These are phyloP conservation scores for Darksidea phi DNA, from an alignment of 495 filamentous ascomycete genomes.

Conservation along the genomic window DNA sequence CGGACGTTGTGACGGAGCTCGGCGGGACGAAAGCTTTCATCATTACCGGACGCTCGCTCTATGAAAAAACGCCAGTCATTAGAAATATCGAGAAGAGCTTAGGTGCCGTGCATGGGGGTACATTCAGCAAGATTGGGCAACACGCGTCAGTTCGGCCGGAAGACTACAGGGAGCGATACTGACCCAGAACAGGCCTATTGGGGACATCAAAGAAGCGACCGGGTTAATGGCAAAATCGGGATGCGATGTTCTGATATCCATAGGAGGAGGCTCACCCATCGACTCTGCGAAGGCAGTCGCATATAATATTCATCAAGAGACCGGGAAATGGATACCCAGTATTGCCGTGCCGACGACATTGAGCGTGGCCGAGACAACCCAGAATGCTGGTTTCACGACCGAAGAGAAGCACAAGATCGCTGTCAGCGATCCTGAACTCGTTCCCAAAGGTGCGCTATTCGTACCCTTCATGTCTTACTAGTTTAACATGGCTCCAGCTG, in stretches of 20 bases:
- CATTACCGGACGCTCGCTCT: constrained; percentile 38
- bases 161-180: not conserved
- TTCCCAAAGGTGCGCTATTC: constrained; percentile 21
- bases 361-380: constrained; percentile 37
- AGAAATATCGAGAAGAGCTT: constrained; percentile 33
- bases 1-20: constrained; percentile 28
- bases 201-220: constrained; percentile 32
- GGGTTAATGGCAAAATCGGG: constrained; percentile 29
- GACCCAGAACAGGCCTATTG: constrained; percentile 24
- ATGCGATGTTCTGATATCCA: constrained; percentile 34
- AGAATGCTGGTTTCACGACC: constrained; percentile 36
- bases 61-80: constrained; percentile 35
- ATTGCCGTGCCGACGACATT: constrained; percentile 39
- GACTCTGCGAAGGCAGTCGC: constrained; percentile 38
- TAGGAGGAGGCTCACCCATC: constrained; percentile 38
- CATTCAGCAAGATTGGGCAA: constrained; percentile 38
- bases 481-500: constrained; percentile 11
- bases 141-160: constrained; percentile 28
- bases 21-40: constrained; percentile 38
- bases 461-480: not conserved
- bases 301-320: constrained; percentile 33
- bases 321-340: constrained; percentile 33
- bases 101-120: constrained; percentile 32
- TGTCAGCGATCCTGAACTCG: constrained; percentile 35
- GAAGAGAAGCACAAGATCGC: constrained; percentile 32